A percentile compares a stretch with the other conserved stretches of the same genome.
These are phyloP conservation scores for Debaryomyces subglobosus DNA, from an alignment of 1,139 yeast genomes.

Conservation along the genomic window DNA sequence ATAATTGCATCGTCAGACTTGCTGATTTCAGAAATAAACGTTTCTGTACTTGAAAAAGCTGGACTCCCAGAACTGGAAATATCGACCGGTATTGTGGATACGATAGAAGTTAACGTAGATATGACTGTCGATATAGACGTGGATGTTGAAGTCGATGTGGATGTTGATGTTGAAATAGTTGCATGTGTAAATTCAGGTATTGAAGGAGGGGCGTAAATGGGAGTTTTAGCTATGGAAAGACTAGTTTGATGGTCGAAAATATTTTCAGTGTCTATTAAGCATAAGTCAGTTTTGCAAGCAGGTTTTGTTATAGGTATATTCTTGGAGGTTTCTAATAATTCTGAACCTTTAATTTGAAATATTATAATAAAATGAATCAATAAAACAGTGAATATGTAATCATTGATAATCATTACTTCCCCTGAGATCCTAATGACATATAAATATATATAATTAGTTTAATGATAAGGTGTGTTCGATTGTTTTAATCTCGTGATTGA, in stretches of 20 bases:
- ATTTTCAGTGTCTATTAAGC: background rate
- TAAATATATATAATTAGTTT: background rate
- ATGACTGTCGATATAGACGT: background rate
- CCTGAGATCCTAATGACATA: background rate
- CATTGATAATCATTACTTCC: conserved; percentile 5
- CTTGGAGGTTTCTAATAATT: background rate
- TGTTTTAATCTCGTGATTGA: conserved; percentile 5
- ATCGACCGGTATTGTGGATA: background rate
- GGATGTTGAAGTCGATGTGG: background rate
- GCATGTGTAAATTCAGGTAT: background rate
- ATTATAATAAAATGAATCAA: background rate
- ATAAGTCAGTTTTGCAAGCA: background rate
- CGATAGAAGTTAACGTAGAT: background rate
- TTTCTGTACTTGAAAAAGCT: background rate
- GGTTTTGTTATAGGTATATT: background rate
- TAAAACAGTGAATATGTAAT: background rate
- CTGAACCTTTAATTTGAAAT: background rate
- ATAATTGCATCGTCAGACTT: background rate
- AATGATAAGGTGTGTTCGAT: background rate
- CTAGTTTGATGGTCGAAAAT: background rate
- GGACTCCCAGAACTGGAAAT: background rate
- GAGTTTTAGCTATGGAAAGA: background rate
- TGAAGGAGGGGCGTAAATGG: background rate
- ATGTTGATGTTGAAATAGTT: background rate
- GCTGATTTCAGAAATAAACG: background rate